These are phyloP conservation scores for Boletus subparvulus DNA, from an alignment of 768 basidiomycete species.

Conservation along the genomic window DNA sequence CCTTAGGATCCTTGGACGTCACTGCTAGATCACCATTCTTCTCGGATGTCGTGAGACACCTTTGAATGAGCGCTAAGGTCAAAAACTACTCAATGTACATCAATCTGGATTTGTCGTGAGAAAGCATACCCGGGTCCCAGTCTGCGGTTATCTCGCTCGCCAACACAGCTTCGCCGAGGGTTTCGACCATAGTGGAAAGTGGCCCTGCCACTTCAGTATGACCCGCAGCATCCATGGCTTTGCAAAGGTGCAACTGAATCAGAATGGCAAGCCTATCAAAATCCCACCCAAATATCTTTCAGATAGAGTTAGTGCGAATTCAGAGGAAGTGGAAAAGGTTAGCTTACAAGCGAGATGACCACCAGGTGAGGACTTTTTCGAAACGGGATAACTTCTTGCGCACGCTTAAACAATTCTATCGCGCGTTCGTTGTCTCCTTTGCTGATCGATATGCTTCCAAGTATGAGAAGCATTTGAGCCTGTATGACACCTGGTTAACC, in stretches of 20 bases:
- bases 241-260: neutral
- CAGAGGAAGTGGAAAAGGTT: accelerated
- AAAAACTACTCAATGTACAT: too few species aligned
- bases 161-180: neutral
- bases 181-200: neutral
- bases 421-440: neutral
- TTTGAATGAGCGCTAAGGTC: neutral
- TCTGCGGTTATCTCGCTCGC: neutral
- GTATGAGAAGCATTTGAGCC: conserved; percentile 6
- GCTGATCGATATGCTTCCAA: neutral
- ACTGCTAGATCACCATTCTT: neutral
- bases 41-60: neutral
- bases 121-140: neutral
- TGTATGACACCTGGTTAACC: neutral
- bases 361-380: neutral
- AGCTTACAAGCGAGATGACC: conserved; percentile 10
- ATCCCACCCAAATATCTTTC: conserved; percentile 10
- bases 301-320: neutral
- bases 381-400: neutral
- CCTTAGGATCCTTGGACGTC: neutral
- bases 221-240: neutral
- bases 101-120: too few species aligned
- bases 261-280: neutral
- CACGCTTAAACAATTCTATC: neutral
- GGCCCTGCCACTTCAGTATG: neutral